These are phyloP conservation scores for Boletus sp. DNA, from an alignment of 768 basidiomycete genomes.

Conservation along the genomic window DNA sequence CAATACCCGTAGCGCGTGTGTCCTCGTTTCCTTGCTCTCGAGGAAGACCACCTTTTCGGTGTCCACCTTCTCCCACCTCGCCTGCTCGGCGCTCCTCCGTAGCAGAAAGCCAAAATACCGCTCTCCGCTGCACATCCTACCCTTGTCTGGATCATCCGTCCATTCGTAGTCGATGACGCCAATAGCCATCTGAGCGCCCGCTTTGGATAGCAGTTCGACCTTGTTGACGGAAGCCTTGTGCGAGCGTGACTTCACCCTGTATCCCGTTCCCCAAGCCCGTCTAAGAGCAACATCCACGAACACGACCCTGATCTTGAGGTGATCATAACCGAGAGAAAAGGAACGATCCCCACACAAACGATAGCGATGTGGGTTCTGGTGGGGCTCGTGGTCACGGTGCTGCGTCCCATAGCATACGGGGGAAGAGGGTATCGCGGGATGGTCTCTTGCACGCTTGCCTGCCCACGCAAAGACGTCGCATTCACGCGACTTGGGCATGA, in stretches of 20 bases:
- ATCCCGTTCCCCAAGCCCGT: neutral
- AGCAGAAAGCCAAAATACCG: neutral
- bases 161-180: neutral
- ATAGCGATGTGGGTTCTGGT: neutral
- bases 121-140: neutral
- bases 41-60: neutral
- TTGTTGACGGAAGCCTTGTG: neutral
- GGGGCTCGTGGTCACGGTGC: neutral
- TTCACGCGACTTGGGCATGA: conserved; percentile 1
- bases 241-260: neutral
- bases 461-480: conserved; percentile 8
- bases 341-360: neutral
- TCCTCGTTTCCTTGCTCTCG: neutral
- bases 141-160: neutral
- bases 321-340: conserved; percentile 2
- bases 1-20: neutral
- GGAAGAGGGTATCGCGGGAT: conserved; percentile 7
- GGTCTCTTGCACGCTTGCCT: neutral
- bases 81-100: neutral
- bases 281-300: neutral
- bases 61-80: neutral
- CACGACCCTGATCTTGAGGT: conserved; percentile 5
- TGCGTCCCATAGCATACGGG: conserved; percentile 1
- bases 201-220: neutral
- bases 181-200: neutral